A percentile compares a stretch with the other conserved stretches of the same genome.
phyloP scores from a whole-genome alignment of 805 yeast species.

The Wickerhamomyces queroliae region DNA sequence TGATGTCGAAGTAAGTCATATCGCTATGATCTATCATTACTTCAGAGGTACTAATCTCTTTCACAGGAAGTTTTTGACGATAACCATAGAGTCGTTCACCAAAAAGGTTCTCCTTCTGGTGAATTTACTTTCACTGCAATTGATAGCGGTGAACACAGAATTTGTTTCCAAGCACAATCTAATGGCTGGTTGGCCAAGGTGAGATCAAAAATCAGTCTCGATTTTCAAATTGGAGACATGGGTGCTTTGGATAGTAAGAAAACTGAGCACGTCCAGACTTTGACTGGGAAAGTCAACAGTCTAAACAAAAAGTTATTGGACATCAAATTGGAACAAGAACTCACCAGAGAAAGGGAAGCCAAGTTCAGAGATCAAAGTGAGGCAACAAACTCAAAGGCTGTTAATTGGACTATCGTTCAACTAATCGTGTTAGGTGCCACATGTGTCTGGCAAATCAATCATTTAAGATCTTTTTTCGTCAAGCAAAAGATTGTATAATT shows the following conservation, averaged over 20 bases:
- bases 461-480: constrained; percentile 70
- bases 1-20: constrained; percentile 34
- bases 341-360: constrained; percentile 72
- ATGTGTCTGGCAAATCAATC: constrained; percentile 70
- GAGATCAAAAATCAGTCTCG: constrained; percentile 53
- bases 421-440: constrained; percentile 57
- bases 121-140: constrained; percentile 70
- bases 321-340: constrained; percentile 58
- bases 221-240: constrained; percentile 63
- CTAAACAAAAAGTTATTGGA: constrained; percentile 52
- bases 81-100: constrained; percentile 69
- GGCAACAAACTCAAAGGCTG: constrained; percentile 60
- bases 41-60: constrained; percentile 8
- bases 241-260: constrained; percentile 63
- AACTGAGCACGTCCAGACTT: constrained; percentile 44
- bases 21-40: background rate
- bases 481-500: constrained; percentile 56
- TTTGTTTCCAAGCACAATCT: constrained; percentile 52
- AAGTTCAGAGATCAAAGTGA: constrained; percentile 68
- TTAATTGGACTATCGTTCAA: constrained; percentile 71
- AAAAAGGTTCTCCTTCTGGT: constrained; percentile 58
- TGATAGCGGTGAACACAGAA: constrained; percentile 74
- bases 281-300: constrained; percentile 52
- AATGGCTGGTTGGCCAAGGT: constrained; percentile 60
- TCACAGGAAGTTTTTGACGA: constrained; percentile 62